Evolutionary conservation across 768 basidiomycete species (phyloP), one percentile per base, ranked within the genome.

Genomic region (Mycena venus): DNA sequence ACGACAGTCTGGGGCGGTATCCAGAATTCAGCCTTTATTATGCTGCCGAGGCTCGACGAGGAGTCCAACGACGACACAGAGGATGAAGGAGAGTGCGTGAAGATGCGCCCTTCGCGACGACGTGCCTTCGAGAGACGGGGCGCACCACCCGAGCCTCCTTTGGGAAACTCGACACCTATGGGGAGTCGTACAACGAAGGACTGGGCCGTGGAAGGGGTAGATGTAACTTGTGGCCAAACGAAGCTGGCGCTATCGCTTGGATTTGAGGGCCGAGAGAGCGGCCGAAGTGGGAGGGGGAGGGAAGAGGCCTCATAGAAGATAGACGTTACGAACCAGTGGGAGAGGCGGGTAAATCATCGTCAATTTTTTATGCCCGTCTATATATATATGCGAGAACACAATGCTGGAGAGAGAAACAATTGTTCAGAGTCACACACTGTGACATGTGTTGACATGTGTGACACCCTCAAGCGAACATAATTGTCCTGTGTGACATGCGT

Each of bases 21-120:
- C 72, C 68, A 59, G 34, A 77, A 68, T 34, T 76, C 55, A 21
- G 69, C 59, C 42, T 70, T 40, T 61, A 71, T 36, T 60, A 73
- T 51, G 68, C 63, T 67, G 56, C 65, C 58, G 34, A 59, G 42
- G 58, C 62, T 55, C 2, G 76, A 68, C 23, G 65, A 32, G 2
- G 80, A 76, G 14, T 76, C 77, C 23, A 76, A 29, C 9, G 77
- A 77, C 21, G 77, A 72, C 4, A 73, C 55, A 25, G 79, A 81
- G 2, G 74, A 72, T 15, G 78, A 69, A 31, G 75, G 72, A 2
- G 78, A 78, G 42, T 78, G 74, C 4, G 59, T 70, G 36, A 81
- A 80, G 25, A 80, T 63, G 31, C 73, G 75, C 15, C 79, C 79
- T 59, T 74, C 79, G 1, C 79, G 75, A 27, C 78, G 76, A 31